A percentile compares a stretch with the other conserved stretches of the same genome.
phyloP scores from a whole-genome alignment of 2,329 filamentous ascomycete genomes.

The Alternaria conjuncta region DNA sequence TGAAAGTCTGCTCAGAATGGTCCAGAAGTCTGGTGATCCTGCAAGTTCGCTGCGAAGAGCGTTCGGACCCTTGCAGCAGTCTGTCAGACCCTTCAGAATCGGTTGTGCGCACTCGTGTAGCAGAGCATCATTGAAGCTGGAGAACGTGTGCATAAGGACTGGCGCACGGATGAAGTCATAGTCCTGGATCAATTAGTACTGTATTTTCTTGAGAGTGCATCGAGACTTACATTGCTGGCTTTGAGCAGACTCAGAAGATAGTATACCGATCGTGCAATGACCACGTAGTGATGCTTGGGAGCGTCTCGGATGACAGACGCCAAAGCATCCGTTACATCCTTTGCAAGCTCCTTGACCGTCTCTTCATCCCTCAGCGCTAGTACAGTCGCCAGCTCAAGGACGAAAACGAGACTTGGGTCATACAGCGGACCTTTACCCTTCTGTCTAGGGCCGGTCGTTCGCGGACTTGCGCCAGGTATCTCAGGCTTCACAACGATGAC shows the following conservation, averaged over 20 bases:
- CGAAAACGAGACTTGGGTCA: constrained; percentile 84
- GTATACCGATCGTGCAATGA: constrained; percentile 82
- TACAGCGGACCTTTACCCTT: constrained; percentile 69
- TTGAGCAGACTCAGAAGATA: constrained; percentile 84
- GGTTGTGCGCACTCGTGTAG: constrained; percentile 77
- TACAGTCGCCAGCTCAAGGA: constrained; percentile 88
- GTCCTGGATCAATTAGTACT: constrained; percentile 61
- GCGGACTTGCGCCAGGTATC: constrained; percentile 66
- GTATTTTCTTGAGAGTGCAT: not conserved
- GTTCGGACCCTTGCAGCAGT: constrained; percentile 79
- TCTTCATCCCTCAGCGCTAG: constrained; percentile 77
- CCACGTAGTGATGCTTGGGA: constrained; percentile 78
- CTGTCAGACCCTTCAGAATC: constrained; percentile 77
- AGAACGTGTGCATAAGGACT: constrained; percentile 88
- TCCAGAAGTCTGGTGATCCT: constrained; percentile 97
- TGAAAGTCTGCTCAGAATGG: constrained; percentile 79
- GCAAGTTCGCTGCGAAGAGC: constrained; percentile 90
- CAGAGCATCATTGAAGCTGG: constrained; percentile 79
- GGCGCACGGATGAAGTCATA: constrained; percentile 91
- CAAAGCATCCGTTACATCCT: constrained; percentile 79
- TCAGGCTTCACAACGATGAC: constrained; percentile 94
- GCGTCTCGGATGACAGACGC: constrained; percentile 82
- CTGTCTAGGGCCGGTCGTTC: constrained; percentile 65
- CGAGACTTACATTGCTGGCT: constrained; percentile 75
- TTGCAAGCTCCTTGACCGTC: constrained; percentile 75